phyloP scores from a whole-genome alignment of 164 flowering plant species.

The Tetrastigma voinierianum region DNA sequence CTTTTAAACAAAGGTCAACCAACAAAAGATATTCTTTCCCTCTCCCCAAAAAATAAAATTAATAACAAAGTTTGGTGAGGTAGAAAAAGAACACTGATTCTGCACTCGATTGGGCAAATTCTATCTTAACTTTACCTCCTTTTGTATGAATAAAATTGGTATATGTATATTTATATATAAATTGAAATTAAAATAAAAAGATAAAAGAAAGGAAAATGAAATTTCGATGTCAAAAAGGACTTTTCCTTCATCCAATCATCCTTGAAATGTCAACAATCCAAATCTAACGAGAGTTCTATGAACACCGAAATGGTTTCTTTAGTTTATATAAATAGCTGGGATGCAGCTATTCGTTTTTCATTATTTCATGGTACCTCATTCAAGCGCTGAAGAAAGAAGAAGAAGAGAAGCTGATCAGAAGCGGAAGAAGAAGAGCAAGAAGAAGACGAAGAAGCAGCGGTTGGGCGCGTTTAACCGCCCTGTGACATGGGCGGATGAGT shows the following conservation, averaged over 20 bases:
- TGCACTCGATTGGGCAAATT: constrained; percentile 4
- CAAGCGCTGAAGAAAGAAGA: neutral
- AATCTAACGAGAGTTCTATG: neutral
- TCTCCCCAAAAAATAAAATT: no score
- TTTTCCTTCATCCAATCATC: constrained; percentile 23
- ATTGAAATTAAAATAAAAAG: neutral
- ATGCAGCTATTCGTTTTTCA: constrained; percentile 24
- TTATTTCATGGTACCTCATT: constrained; percentile 20
- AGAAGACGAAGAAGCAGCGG: neutral
- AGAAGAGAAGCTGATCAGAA: neutral
- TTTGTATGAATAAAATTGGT: neutral
- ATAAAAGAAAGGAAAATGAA: neutral
- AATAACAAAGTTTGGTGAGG: no score
- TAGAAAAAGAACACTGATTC: no score
- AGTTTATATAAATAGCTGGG: constrained; percentile 4
- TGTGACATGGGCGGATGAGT: constrained; percentile 42
- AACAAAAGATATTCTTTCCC: no score
- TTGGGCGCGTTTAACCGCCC: no score
- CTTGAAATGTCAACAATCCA: constrained; percentile 32
- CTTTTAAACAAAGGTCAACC: no score
- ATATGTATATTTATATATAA: neutral
- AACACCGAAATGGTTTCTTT: neutral
- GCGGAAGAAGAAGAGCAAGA: neutral
- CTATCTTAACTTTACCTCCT: no score
- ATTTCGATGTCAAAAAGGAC: constrained; percentile 30